Percentiles rank a stretch among this genome's conserved stretches.
These are phyloP conservation scores for Crassisporium funariophilum DNA, from an alignment of 768 basidiomycete species.

Conservation along the genomic window DNA sequence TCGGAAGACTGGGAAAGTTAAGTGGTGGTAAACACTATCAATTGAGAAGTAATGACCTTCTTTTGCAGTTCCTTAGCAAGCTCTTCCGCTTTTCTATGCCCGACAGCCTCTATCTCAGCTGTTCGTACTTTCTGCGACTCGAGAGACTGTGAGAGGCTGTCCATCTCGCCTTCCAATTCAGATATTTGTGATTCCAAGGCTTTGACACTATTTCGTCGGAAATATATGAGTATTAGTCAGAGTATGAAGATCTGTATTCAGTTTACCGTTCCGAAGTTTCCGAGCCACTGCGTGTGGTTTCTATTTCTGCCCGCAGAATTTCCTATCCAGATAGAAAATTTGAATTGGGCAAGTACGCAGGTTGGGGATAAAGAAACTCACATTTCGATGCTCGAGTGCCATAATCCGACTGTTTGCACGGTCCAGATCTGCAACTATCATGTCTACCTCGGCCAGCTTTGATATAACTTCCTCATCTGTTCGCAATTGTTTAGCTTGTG, in stretches of 20 bases:
- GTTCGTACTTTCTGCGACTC: constrained; percentile 59
- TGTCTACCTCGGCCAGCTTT: constrained; percentile 90
- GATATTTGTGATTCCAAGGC: constrained; percentile 71
- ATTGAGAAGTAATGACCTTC: constrained; percentile 38
- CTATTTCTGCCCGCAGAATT: constrained; percentile 93
- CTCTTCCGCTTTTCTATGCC: constrained; percentile 61
- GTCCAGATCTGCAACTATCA: constrained; percentile 92
- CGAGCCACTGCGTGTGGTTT: constrained; percentile 79
- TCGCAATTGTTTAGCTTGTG: not conserved
- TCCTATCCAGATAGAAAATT: constrained; percentile 55
- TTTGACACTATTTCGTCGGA: too few species aligned
- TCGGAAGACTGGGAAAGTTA: constrained; percentile 59
- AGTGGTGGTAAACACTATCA: not conserved
- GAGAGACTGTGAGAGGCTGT: constrained; percentile 66
- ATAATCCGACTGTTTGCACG: constrained; percentile 94
- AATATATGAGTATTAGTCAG: too few species aligned
- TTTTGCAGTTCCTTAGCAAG: constrained; percentile 58
- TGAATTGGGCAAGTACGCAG: not conserved
- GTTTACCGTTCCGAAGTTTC: constrained; percentile 71
- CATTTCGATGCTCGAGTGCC: constrained; percentile 91
- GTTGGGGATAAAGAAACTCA: constrained; percentile 33
- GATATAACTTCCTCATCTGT: constrained; percentile 90
- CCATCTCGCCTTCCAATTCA: constrained; percentile 76
- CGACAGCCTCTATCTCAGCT: constrained; percentile 46
- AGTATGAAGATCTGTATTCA: not conserved